Conservation (phyloP, 495 filamentous ascomycete genomes). For the Penicillium ucsense region DNA sequence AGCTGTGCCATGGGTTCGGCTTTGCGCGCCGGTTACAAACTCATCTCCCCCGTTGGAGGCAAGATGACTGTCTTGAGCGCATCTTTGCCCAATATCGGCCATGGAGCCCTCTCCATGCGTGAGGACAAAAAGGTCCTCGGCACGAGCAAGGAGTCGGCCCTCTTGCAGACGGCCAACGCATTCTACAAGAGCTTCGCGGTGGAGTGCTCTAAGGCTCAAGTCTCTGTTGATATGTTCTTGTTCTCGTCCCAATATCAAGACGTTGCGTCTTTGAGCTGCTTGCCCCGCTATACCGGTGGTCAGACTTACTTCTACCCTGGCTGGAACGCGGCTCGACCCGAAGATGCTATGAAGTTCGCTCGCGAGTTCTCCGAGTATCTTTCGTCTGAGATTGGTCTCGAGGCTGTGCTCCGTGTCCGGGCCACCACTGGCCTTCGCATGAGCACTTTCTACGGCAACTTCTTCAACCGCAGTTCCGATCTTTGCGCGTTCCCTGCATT, state of each 20-base stretch:
- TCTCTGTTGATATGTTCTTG: constrained; percentile 98
- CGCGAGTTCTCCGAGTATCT: constrained; percentile 93
- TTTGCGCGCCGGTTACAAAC: constrained; percentile 83
- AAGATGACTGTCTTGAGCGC: constrained; percentile 89
- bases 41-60: constrained; percentile 86
- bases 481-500: constrained; percentile 97
- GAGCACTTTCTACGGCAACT: constrained; percentile 98
- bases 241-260: constrained; percentile 97
- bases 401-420: constrained; percentile 90
- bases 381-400: constrained; percentile 88
- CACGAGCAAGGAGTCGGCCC: constrained; percentile 77
- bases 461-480: constrained; percentile 96
- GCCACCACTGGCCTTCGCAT: constrained; percentile 92
- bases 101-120: constrained; percentile 83
- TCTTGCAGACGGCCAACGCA: constrained; percentile 83
- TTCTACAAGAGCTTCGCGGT: constrained; percentile 99
- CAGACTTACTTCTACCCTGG: constrained; percentile 98
- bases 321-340: constrained; percentile 85
- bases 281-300: constrained; percentile 92
- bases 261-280: constrained; percentile 87
- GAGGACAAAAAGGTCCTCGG: constrained; percentile 96
- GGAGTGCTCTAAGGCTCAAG: constrained; percentile 96
- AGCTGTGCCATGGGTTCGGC: constrained; percentile 89
- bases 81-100: constrained; percentile 80
- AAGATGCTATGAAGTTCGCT: constrained; percentile 97